Conservation (phyloP, 1,139 yeast genomes). For the Entelexis paramagnoliae region DNA sequence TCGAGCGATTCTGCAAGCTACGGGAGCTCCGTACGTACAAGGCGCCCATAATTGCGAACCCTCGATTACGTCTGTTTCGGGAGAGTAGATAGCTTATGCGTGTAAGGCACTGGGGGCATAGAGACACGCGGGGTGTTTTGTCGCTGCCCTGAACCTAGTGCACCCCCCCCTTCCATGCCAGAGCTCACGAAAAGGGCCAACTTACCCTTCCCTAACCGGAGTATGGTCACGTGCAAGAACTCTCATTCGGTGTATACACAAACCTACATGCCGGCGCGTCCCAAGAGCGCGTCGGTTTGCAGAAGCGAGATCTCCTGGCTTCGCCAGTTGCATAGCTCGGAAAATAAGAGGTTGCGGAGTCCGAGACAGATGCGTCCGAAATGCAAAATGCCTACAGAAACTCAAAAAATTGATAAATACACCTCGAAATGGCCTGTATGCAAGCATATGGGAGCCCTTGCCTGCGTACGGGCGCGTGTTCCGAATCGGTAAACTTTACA, state of each 20-base stretch:
- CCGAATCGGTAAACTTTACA: background rate
- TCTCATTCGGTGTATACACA: background rate
- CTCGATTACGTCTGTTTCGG: too few relatives aligned
- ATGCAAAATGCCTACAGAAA: too few relatives aligned
- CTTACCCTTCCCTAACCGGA: background rate
- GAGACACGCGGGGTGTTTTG: background rate
- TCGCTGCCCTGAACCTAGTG: background rate
- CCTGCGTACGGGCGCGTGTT: background rate
- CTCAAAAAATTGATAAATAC: background rate
- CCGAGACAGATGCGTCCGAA: background rate
- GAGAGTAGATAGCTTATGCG: too few relatives aligned
- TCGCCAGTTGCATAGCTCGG: background rate
- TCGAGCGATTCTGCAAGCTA: too few relatives aligned
- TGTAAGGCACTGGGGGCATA: too few relatives aligned
- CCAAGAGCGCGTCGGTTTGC: background rate
- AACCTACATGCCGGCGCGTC: slow-evolving; percentile 6
- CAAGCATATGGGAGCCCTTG: background rate
- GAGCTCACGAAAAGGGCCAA: background rate
- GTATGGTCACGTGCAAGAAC: background rate
- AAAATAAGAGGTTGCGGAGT: background rate
- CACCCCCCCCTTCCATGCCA: background rate
- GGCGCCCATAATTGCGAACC: too few relatives aligned
- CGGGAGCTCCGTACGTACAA: too few relatives aligned
- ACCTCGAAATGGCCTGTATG: background rate
- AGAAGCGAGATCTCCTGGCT: slow-evolving; percentile 9